phyloP scores from a whole-genome alignment of 2,329 filamentous ascomycete genomes.

The Delphinella strobiligena region DNA sequence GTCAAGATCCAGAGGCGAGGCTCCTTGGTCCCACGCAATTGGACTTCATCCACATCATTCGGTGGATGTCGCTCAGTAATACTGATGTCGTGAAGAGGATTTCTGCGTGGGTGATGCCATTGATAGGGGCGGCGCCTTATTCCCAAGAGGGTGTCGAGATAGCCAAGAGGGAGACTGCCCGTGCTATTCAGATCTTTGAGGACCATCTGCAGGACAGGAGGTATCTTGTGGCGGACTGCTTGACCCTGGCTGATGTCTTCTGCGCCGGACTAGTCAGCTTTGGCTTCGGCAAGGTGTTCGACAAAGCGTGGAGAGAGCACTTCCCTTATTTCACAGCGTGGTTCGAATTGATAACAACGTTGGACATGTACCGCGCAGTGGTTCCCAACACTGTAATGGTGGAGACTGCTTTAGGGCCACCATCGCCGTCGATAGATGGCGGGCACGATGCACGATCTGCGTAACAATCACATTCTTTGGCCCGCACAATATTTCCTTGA shows the following conservation, averaged over 20 bases:
- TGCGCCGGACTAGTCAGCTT: slow-evolving; percentile 63
- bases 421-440: neutral
- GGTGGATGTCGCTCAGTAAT: slow-evolving; percentile 98
- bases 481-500: too few species aligned
- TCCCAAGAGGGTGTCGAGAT: slow-evolving; percentile 29
- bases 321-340: slow-evolving; percentile 1
- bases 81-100: too few species aligned
- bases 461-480: too few species aligned
- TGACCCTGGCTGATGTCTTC: slow-evolving; percentile 89
- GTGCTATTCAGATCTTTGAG: slow-evolving; percentile 19
- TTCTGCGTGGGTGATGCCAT: slow-evolving; percentile 9
- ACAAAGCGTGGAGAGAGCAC: slow-evolving; percentile 79
- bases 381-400: neutral
- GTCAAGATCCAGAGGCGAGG: slow-evolving; percentile 38
- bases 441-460: neutral
- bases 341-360: neutral
- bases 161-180: slow-evolving; percentile 40
- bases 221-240: neutral
- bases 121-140: slow-evolving; percentile 1
- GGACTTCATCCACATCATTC: slow-evolving; percentile 95
- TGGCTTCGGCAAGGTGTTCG: slow-evolving; percentile 88
- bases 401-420: slow-evolving; percentile 1
- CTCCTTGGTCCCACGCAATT: slow-evolving; percentile 99
- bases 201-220: slow-evolving; percentile 47
- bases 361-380: slow-evolving; percentile 3